phyloP scores from a whole-genome alignment of 2,329 filamentous ascomycete genomes.

The Phaeophleospora eucalypticola region DNA sequence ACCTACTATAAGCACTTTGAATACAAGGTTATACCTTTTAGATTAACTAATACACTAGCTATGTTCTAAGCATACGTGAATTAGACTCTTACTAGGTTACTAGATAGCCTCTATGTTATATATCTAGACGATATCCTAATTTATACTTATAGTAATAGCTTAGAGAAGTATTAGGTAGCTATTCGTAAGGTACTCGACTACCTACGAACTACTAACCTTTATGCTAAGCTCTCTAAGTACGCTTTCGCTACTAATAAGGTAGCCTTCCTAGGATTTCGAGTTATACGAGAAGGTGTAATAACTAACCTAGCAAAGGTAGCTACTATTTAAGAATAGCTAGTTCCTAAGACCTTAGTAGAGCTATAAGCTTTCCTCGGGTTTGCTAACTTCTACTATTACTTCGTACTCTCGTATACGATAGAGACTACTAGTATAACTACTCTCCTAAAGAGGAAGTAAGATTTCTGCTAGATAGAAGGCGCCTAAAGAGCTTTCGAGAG shows the following conservation, averaged over 20 bases:
- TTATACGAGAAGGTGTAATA: conserved; percentile 2
- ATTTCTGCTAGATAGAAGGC: not conserved
- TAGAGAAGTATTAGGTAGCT: conserved; percentile 1
- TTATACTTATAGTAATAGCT: conserved; percentile 15
- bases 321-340: conserved; percentile 1
- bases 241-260: conserved; percentile 12
- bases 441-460: not conserved
- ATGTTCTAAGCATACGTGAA: conserved; percentile 32
- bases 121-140: conserved; percentile 35
- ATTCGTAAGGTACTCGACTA: conserved; percentile 4
- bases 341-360: not conserved
- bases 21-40: conserved; percentile 29
- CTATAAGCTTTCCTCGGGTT: conserved; percentile 4
- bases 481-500: not conserved
- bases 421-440: not conserved
- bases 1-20: conserved; percentile 25
- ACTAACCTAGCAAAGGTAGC: conserved; percentile 1
- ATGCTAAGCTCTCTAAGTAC: conserved; percentile 12
- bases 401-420: not conserved
- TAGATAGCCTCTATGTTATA: conserved; percentile 21
- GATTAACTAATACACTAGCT: conserved; percentile 18
- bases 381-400: not conserved
- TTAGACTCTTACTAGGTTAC: conserved; percentile 7
- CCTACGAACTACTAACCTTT: conserved; percentile 6
- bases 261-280: conserved; percentile 16